phyloP scores from a whole-genome alignment of 176 grass and related monocot genomes.

The Typha latifolia region DNA sequence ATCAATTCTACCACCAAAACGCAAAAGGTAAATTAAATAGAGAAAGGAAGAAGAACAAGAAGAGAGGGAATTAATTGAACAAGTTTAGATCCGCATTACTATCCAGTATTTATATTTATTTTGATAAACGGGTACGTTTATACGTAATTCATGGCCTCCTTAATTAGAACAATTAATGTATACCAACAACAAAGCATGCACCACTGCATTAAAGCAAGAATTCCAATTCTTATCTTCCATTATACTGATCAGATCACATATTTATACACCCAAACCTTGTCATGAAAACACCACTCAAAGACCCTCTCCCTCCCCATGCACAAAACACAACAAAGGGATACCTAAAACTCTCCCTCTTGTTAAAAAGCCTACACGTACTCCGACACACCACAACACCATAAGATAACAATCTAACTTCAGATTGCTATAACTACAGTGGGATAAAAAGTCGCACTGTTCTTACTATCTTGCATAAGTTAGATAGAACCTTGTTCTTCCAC shows the following conservation, averaged over 20 bases:
- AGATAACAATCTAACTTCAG: conserved; percentile 22
- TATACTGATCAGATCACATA: conserved; percentile 15
- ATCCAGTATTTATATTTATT: too few species aligned
- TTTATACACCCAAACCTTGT: conserved; percentile 19
- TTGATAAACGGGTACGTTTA: too few species aligned
- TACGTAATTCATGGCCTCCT: too few species aligned
- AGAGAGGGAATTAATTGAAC: too few species aligned
- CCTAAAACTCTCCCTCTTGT: conserved; percentile 59
- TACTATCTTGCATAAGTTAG: conserved; percentile 12
- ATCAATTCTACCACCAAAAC: too few species aligned
- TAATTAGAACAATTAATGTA: too few species aligned
- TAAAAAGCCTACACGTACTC: conserved; percentile 9
- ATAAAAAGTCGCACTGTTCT: conserved; percentile 19
- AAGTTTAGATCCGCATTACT: too few species aligned
- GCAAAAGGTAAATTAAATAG: too few species aligned
- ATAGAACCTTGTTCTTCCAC: conserved; percentile 52
- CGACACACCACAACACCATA: conserved; percentile 20
- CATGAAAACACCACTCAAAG: conserved; percentile 16
- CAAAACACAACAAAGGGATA: conserved; percentile 29
- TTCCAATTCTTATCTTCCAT: conserved; percentile 11
- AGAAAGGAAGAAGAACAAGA: too few species aligned
- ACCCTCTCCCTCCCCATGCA: conserved; percentile 16
- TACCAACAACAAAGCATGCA: neutral
- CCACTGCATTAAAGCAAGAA: conserved; percentile 10
- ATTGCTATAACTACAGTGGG: conserved; percentile 6